Evolutionary conservation across 2,329 filamentous ascomycete genomes (phyloP).

Genomic region (Diaporthe humulicola): DNA sequence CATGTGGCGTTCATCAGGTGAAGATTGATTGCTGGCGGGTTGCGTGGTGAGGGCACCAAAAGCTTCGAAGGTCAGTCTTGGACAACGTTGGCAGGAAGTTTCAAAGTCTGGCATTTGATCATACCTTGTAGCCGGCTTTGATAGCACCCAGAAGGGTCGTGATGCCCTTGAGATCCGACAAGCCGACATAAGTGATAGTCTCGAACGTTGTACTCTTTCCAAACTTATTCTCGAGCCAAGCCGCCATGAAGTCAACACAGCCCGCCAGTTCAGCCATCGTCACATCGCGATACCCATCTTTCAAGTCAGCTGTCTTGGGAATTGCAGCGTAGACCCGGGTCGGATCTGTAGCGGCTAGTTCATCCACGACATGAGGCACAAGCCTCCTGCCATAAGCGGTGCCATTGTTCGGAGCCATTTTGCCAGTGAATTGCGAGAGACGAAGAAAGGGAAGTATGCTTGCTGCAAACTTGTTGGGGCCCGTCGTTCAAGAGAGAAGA

Average conservation of each 20-base stretch:
- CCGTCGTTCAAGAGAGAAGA: no score
- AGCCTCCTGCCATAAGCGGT: background rate
- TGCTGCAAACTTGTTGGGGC: no score
- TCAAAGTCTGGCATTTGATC: background rate
- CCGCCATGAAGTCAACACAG: slow-evolving; percentile 47
- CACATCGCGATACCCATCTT: slow-evolving; percentile 43
- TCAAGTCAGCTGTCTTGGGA: slow-evolving; percentile 39
- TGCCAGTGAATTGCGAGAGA: no score
- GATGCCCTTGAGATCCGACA: slow-evolving; percentile 50
- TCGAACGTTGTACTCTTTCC: slow-evolving; percentile 44
- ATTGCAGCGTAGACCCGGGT: slow-evolving; percentile 43
- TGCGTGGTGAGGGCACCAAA: slow-evolving; percentile 44
- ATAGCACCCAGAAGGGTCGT: slow-evolving; percentile 51
- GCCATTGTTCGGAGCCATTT: background rate
- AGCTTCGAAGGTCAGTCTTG: slow-evolving; percentile 35
- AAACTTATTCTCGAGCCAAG: slow-evolving; percentile 45
- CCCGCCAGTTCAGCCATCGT: slow-evolving; percentile 42
- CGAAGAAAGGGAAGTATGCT: no score
- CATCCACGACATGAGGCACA: background rate
- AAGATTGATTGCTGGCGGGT: slow-evolving; percentile 39
- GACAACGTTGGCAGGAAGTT: no score
- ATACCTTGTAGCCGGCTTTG: slow-evolving; percentile 53
- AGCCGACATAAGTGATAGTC: slow-evolving; percentile 46
- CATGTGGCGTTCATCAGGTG: slow-evolving; percentile 42
- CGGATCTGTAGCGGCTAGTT: slow-evolving; percentile 37